Conservation (phyloP, 352 stramenopile genomes). For the Sclerospora graminicola region DNA sequence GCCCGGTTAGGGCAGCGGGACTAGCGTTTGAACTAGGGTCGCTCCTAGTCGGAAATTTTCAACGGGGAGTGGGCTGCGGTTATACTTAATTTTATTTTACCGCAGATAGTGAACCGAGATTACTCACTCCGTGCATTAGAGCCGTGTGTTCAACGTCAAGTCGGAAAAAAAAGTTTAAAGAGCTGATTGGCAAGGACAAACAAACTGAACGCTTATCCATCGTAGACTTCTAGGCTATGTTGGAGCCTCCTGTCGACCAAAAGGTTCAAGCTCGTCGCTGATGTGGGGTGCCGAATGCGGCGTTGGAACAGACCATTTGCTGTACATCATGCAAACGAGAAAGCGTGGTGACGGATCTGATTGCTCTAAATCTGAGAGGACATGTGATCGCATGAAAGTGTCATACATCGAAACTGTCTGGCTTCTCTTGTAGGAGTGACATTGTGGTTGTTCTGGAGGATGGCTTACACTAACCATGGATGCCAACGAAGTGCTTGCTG, state of each 20-base stretch:
- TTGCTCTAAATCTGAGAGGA: slow-evolving; percentile 42
- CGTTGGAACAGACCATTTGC: slow-evolving; percentile 51
- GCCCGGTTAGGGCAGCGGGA: too few relatives aligned
- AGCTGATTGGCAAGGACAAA: too few relatives aligned
- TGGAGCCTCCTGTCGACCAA: slow-evolving; percentile 21
- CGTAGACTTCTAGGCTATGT: too few relatives aligned
- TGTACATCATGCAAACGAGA: slow-evolving; percentile 22
- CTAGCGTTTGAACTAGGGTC: too few relatives aligned
- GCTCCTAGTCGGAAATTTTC: too few relatives aligned
- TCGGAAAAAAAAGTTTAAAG: too few relatives aligned
- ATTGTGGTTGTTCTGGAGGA: slow-evolving; percentile 5
- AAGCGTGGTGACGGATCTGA: slow-evolving; percentile 40
- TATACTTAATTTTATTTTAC: too few relatives aligned
- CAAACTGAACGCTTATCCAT: too few relatives aligned
- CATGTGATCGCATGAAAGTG: slow-evolving; percentile 16
- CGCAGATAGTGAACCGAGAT: too few relatives aligned
- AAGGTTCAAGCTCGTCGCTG: slow-evolving; percentile 8
- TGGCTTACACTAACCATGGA: slow-evolving; percentile 2
- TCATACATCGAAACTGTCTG: slow-evolving; percentile 23
- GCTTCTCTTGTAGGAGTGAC: slow-evolving; percentile 20
- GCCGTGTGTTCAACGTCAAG: too few relatives aligned
- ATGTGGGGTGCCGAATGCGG: slow-evolving; percentile 31
- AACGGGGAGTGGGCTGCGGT: too few relatives aligned
- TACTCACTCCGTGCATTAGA: too few relatives aligned
- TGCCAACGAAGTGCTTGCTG: slow-evolving; percentile 1